Percentiles rank a stretch among this genome's conserved stretches.
Conservation (phyloP, 2,329 filamentous ascomycete species). For the Verticillium dahliae region DNA sequence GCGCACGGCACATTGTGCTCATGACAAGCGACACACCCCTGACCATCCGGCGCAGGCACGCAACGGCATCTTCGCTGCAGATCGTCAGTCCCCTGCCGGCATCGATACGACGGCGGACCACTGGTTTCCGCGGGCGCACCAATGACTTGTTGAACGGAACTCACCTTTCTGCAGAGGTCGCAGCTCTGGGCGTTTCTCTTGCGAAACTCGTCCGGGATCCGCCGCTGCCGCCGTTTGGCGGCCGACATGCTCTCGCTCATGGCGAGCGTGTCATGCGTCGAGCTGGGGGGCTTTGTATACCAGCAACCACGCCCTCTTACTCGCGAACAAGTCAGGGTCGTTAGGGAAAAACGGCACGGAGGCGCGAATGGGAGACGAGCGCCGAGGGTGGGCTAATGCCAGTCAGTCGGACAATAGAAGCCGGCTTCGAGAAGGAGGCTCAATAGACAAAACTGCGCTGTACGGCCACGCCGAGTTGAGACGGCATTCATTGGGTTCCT, state of each 20-base stretch:
- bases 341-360: no score
- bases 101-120: no score
- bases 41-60: slow-evolving; percentile 19
- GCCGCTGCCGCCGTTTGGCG: slow-evolving; percentile 21
- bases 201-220: slow-evolving; percentile 26
- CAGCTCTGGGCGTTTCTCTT: slow-evolving; percentile 28
- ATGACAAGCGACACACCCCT: slow-evolving; percentile 23
- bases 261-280: neutral
- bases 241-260: slow-evolving; percentile 7
- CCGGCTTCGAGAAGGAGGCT: neutral
- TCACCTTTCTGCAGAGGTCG: slow-evolving; percentile 26
- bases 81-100: no score
- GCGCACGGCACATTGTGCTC: slow-evolving; percentile 24
- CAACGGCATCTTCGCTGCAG: slow-evolving; percentile 26
- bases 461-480: neutral
- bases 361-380: neutral
- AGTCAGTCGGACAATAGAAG: neutral
- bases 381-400: neutral
- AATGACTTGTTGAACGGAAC: no score
- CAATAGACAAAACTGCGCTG: no score
- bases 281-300: neutral
- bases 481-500: neutral
- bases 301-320: neutral
- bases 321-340: no score
- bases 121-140: no score